Evolutionary conservation across 2,329 filamentous ascomycete genomes (phyloP).

Genomic region (Apiospora hydei): DNA sequence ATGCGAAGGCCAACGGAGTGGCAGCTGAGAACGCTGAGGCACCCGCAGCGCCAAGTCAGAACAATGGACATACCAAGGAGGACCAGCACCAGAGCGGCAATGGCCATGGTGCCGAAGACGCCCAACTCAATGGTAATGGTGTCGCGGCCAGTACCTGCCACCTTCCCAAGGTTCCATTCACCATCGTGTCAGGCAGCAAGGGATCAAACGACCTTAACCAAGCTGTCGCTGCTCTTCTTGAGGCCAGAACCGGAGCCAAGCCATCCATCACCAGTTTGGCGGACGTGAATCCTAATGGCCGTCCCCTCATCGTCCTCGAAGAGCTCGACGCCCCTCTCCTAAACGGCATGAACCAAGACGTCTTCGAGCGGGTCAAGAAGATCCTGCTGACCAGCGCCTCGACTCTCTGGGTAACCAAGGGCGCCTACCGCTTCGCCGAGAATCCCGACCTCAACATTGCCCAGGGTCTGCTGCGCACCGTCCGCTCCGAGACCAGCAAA

Average conservation of each 20-base stretch:
- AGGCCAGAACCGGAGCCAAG: neutral
- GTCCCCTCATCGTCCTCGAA: conserved; percentile 28
- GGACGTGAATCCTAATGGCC: neutral
- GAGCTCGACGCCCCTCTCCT: conserved; percentile 34
- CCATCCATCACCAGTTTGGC: neutral
- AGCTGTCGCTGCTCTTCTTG: neutral
- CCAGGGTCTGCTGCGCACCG: conserved; percentile 37
- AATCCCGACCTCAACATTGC: conserved; percentile 36
- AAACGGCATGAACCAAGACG: conserved; percentile 26
- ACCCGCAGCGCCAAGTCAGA: neutral
- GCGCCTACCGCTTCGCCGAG: conserved; percentile 12
- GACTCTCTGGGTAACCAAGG: conserved; percentile 14
- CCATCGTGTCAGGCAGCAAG: neutral
- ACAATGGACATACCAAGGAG: neutral
- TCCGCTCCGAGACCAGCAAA: conserved; percentile 35
- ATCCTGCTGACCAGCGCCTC: conserved; percentile 31
- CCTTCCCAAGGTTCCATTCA: neutral
- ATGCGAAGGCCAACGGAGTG: neutral
- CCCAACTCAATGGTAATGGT: neutral
- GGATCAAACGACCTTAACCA: neutral
- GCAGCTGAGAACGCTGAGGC: neutral
- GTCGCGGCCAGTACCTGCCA: neutral
- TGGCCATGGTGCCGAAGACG: neutral
- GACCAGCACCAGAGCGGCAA: neutral
- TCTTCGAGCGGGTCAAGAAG: conserved; percentile 32